phyloP scores from a whole-genome alignment of 306 rosid genomes.

The Comarum palustre region DNA sequence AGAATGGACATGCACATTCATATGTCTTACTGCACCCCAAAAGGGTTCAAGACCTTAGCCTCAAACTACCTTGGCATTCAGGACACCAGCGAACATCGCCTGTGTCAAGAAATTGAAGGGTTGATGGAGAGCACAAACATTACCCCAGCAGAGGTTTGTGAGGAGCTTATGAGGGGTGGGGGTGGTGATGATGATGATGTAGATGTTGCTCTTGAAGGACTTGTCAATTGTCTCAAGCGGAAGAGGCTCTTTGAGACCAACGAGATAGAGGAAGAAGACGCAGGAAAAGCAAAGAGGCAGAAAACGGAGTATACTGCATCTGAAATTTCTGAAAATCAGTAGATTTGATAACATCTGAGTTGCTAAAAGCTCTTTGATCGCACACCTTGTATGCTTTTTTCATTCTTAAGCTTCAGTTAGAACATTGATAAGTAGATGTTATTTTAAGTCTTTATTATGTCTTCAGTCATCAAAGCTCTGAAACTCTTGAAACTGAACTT shows the following conservation, averaged over 20 bases:
- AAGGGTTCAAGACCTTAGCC: slow-evolving; percentile 38
- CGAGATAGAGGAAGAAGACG: neutral
- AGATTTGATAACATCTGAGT: neutral
- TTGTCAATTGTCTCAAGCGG: slow-evolving; percentile 23
- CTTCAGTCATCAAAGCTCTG: neutral
- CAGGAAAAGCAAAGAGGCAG: neutral
- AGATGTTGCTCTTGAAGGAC: slow-evolving; percentile 22
- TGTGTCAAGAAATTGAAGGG: slow-evolving; percentile 22
- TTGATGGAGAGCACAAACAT: slow-evolving; percentile 30
- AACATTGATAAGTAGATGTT: neutral
- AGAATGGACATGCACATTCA: slow-evolving; percentile 59
- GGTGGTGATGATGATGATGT: slow-evolving; percentile 38
- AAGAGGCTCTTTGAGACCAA: slow-evolving; percentile 2
- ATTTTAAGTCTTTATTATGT: neutral
- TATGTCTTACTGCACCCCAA: slow-evolving; percentile 38
- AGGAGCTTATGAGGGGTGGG: slow-evolving; percentile 38
- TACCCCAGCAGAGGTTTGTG: slow-evolving; percentile 49
- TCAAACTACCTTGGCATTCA: slow-evolving; percentile 34
- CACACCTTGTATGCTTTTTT: neutral
- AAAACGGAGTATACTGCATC: neutral
- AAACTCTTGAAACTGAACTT: neutral
- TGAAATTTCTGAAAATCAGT: neutral
- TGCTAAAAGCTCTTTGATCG: neutral
- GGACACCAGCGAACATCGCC: slow-evolving; percentile 14
- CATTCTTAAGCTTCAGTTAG: neutral